phyloP scores from a whole-genome alignment of 2,329 filamentous ascomycete species.

The Colletotrichum plurivorum region DNA sequence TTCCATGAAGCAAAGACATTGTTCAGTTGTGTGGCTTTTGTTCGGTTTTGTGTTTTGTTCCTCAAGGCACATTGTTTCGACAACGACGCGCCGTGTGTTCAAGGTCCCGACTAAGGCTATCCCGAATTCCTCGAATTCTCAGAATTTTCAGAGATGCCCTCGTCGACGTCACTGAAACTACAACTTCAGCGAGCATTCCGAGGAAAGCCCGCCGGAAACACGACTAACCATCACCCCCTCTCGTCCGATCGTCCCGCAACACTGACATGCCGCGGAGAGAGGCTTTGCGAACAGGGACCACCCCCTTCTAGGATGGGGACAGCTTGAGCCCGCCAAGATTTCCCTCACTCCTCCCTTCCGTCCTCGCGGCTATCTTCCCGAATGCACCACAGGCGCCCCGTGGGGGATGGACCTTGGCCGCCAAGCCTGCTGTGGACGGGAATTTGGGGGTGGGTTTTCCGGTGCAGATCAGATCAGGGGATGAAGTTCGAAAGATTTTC shows the following conservation, averaged over 20 bases:
- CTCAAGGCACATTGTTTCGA: background rate
- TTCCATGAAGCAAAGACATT: background rate
- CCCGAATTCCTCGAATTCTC: background rate
- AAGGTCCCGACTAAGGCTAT: background rate
- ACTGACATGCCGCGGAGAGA: background rate
- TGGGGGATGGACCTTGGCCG: slow-evolving; percentile 3
- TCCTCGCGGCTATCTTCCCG: background rate
- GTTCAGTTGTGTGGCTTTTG: background rate
- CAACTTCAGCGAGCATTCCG: background rate
- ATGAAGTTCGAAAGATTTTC: too few species aligned
- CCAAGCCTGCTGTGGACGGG: background rate
- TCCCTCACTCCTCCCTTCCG: background rate
- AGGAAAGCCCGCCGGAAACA: background rate
- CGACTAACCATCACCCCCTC: background rate
- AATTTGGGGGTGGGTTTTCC: background rate
- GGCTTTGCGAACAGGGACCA: background rate
- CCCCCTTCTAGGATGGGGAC: too few species aligned
- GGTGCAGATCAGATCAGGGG: too few species aligned
- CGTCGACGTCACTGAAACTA: background rate
- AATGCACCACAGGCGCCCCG: slow-evolving; percentile 6
- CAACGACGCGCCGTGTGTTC: background rate
- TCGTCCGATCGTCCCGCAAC: background rate
- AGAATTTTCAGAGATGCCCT: background rate
- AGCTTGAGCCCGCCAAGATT: too few species aligned
- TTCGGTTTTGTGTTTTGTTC: too few species aligned